Evolutionary conservation across 768 basidiomycete species (phyloP).

Genomic region (Russula sp.): DNA sequence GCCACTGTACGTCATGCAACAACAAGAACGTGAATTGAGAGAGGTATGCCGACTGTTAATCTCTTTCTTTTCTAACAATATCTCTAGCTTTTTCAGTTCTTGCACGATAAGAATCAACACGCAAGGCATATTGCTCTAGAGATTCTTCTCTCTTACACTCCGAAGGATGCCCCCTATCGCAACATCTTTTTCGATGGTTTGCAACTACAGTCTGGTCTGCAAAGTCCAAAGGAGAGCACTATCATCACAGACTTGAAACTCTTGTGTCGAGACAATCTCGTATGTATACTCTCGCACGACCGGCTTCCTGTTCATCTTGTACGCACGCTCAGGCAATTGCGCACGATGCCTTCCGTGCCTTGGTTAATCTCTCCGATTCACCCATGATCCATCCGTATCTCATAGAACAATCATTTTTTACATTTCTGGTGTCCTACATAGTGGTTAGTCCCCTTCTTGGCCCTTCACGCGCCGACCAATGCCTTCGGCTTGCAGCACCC

Average conservation of each 20-base stretch:
- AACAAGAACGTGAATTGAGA: conserved; percentile 12
- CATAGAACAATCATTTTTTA: conserved; percentile 66
- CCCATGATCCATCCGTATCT: conserved; percentile 58
- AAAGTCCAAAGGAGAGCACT: conserved; percentile 56
- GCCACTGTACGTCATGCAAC: conserved; percentile 2
- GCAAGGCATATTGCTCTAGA: conserved; percentile 82
- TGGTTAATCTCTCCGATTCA: conserved; percentile 91
- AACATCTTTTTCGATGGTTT: conserved; percentile 67
- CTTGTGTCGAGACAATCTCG: conserved; percentile 85
- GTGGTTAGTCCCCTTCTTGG: conserved; percentile 50
- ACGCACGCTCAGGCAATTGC: conserved; percentile 59
- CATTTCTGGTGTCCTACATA: conserved; percentile 84
- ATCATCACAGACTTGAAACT: conserved; percentile 76
- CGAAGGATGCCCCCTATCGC: conserved; percentile 62
- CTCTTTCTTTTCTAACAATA: neutral
- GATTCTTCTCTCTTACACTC: conserved; percentile 77
- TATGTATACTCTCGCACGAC: conserved; percentile 32
- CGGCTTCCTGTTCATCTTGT: neutral
- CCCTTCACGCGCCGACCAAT: neutral
- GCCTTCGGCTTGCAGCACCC: conserved; percentile 33
- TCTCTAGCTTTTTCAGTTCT: conserved; percentile 68
- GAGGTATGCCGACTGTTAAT: conserved; percentile 19
- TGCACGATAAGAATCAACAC: conserved; percentile 81
- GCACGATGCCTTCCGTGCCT: conserved; percentile 90
- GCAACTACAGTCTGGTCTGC: conserved; percentile 45